Conservation (phyloP, 2,329 filamentous ascomycete species). For the Epichloe elymi region DNA sequence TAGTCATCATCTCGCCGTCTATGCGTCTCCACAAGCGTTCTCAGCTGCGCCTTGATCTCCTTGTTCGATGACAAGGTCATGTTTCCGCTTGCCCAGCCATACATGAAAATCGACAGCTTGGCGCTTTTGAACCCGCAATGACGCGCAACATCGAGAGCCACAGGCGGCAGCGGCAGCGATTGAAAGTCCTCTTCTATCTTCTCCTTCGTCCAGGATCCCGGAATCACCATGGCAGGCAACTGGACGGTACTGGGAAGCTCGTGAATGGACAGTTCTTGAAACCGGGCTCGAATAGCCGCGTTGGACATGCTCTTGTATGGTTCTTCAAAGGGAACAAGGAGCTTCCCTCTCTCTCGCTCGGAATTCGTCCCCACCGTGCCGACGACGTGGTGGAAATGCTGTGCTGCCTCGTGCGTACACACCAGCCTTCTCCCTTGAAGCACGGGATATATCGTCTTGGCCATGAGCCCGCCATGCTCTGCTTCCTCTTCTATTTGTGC, state of each 20-base stretch:
- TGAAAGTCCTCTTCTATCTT: slow-evolving; percentile 14
- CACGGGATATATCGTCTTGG: slow-evolving; percentile 22
- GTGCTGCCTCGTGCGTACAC: slow-evolving; percentile 25
- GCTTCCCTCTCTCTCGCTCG: slow-evolving; percentile 21
- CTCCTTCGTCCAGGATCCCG: slow-evolving; percentile 15
- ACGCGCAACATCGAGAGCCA: slow-evolving; percentile 21
- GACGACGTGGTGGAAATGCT: slow-evolving; percentile 25
- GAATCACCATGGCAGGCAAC: slow-evolving; percentile 21
- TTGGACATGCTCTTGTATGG: slow-evolving; percentile 5
- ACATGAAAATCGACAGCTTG: slow-evolving; percentile 26
- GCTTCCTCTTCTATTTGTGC: slow-evolving; percentile 24
- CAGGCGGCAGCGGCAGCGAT: slow-evolving; percentile 8
- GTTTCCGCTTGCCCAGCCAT: slow-evolving; percentile 23
- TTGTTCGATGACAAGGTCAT: slow-evolving; percentile 28
- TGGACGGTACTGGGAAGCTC: slow-evolving; percentile 19
- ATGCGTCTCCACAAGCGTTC: slow-evolving; percentile 21
- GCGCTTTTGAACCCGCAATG: slow-evolving; percentile 21
- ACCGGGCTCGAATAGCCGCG: slow-evolving; percentile 13
- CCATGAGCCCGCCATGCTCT: slow-evolving; percentile 18
- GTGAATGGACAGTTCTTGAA: slow-evolving; percentile 21
- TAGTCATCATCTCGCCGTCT: slow-evolving; percentile 15
- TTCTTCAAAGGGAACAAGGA: slow-evolving; percentile 19
- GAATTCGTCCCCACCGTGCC: slow-evolving; percentile 23
- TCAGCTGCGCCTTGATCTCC: slow-evolving; percentile 23
- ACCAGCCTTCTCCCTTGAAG: slow-evolving; percentile 19